Conservation (phyloP, 345 rosid genomes). For the Linum tenue region DNA sequence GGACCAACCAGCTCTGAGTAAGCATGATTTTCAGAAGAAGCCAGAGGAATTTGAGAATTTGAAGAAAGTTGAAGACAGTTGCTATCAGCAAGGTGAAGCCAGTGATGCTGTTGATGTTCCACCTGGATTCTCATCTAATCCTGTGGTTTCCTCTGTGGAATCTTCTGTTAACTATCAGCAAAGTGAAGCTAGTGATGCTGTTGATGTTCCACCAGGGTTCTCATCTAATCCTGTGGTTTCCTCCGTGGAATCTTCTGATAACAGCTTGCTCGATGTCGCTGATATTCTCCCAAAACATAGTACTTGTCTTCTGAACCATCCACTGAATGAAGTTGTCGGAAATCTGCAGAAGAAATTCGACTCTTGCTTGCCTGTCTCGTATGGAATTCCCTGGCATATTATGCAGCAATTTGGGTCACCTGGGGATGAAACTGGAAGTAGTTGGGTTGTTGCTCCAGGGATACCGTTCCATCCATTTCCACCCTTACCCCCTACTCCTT, state of each 20-base stretch:
- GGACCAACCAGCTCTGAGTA: conserved; percentile 68
- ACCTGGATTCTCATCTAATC: conserved; percentile 73
- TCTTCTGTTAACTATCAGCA: conserved; percentile 23
- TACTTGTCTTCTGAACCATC: conserved; percentile 15
- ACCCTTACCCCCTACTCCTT: conserved; percentile 63
- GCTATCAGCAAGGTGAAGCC: conserved; percentile 18
- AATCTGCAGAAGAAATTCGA: conserved; percentile 50
- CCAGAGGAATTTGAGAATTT: conserved; percentile 12
- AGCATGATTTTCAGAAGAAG: conserved; percentile 25
- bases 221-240: conserved; percentile 30
- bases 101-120: conserved; percentile 49
- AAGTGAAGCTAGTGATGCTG: conserved; percentile 30
- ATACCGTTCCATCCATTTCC: conserved; percentile 84
- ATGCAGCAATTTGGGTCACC: conserved; percentile 57
- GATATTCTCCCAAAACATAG: conserved; percentile 20
- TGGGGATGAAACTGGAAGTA: conserved; percentile 28
- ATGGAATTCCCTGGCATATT: conserved; percentile 68
- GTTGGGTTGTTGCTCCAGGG: conserved; percentile 81
- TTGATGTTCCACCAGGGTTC: conserved; percentile 87
- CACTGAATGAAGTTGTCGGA: conserved; percentile 32
- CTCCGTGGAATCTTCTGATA: conserved; percentile 25
- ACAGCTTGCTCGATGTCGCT: conserved; percentile 20
- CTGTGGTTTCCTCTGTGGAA: conserved; percentile 13
- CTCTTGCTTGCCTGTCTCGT: conserved; percentile 60
- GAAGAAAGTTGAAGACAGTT: conserved; percentile 16